Conservation (phyloP, 192 early-diverging fungal species). For the Gonapodya sp. region DNA sequence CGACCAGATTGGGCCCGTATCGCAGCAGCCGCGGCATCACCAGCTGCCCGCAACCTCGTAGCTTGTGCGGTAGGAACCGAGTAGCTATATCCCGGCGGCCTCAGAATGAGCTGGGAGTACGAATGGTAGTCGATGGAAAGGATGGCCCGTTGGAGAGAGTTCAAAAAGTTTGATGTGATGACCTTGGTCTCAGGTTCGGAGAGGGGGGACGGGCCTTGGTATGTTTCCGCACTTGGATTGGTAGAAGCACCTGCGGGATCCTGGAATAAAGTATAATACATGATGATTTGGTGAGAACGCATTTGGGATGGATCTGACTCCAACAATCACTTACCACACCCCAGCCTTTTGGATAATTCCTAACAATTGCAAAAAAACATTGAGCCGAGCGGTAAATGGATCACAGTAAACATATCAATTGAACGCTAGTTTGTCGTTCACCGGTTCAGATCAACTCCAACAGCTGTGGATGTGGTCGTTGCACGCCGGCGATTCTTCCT, state of each 20-base stretch:
- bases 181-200: slow-evolving; percentile 38
- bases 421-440: neutral
- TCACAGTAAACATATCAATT: neutral
- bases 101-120: slow-evolving; percentile 45
- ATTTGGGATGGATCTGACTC: neutral
- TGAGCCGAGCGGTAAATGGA: neutral
- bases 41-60: neutral
- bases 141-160: slow-evolving; percentile 16
- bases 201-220: slow-evolving; percentile 23
- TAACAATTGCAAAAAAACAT: no score
- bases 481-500: slow-evolving; percentile 41
- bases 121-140: slow-evolving; percentile 51
- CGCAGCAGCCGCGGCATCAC: neutral
- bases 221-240: slow-evolving; percentile 28
- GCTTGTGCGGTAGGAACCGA: neutral
- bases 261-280: neutral
- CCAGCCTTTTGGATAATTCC: neutral
- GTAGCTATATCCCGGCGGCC: slow-evolving; percentile 13
- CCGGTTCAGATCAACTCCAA: slow-evolving; percentile 14
- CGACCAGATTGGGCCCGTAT: neutral
- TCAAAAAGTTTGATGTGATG: slow-evolving; percentile 19
- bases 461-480: slow-evolving; percentile 7
- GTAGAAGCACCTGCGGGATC: slow-evolving; percentile 18
- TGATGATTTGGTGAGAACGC: neutral
- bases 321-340: neutral